These are phyloP conservation scores for Lodderomyces oxycetoniae DNA, from an alignment of 1,139 yeast genomes.

Conservation along the genomic window DNA sequence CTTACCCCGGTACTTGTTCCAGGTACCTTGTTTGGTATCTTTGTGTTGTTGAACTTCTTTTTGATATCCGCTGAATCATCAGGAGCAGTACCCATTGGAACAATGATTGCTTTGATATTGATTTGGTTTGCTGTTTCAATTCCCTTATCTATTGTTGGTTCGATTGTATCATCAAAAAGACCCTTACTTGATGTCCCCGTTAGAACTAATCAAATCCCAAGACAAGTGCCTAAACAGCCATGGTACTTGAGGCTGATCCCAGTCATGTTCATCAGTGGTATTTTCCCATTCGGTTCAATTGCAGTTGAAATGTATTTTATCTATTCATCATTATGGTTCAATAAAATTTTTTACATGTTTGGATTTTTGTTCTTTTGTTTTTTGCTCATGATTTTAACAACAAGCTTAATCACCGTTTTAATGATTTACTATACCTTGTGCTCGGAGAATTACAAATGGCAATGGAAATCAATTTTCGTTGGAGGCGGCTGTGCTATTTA, in stretches of 20 bases:
- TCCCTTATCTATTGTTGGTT: conserved; percentile 80
- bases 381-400: conserved; percentile 73
- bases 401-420: conserved; percentile 74
- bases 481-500: conserved; percentile 90
- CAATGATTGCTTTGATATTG: conserved; percentile 72
- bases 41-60: conserved; percentile 75
- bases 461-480: conserved; percentile 84
- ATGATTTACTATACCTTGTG: conserved; percentile 83
- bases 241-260: conserved; percentile 71
- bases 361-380: conserved; percentile 92
- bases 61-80: conserved; percentile 76
- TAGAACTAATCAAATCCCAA: conserved; percentile 87
- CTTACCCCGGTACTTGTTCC: conserved; percentile 86
- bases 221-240: conserved; percentile 92
- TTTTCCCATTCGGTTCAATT: conserved; percentile 92
- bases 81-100: conserved; percentile 93
- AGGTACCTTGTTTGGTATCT: conserved; percentile 58
- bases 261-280: conserved; percentile 72
- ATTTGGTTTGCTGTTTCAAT: conserved; percentile 85
- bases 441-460: conserved; percentile 94
- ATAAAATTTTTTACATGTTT: conserved; percentile 92
- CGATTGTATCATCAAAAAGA: conserved; percentile 68
- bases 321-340: conserved; percentile 89
- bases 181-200: conserved; percentile 66
- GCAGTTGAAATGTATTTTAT: conserved; percentile 91